Percentiles rank a stretch among this genome's conserved stretches.
phyloP scores from a whole-genome alignment of 768 basidiomycete genomes.

The Astraeus odoratus region DNA sequence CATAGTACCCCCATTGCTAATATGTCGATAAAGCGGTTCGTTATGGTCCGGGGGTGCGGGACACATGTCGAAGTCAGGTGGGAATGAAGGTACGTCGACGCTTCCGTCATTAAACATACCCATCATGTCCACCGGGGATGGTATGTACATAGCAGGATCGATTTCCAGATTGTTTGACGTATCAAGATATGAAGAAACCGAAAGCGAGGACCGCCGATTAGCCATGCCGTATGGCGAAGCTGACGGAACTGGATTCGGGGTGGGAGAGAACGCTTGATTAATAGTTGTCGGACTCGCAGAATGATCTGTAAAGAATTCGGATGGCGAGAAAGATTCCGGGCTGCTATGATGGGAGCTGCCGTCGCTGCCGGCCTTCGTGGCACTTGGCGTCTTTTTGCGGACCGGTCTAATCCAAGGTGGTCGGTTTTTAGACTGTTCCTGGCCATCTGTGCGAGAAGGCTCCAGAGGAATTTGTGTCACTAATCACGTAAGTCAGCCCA shows the following conservation, averaged over 20 bases:
- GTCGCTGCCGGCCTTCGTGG: conserved; percentile 42
- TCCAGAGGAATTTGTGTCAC: conserved; percentile 87
- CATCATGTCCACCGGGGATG: conserved; percentile 50
- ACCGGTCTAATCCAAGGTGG: conserved; percentile 89
- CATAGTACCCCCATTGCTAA: conserved; percentile 13
- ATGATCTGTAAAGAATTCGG: conserved; percentile 57
- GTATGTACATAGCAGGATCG: conserved; percentile 48
- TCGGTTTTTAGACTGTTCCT: conserved; percentile 41
- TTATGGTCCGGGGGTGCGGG: conserved; percentile 18
- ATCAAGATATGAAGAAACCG: conserved; percentile 23
- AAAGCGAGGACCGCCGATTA: conserved; percentile 19
- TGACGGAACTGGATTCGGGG: conserved; percentile 8
- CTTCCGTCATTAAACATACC: conserved; percentile 45
- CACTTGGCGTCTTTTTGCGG: conserved; percentile 60
- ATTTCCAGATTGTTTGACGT: conserved; percentile 35
- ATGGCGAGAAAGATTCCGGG: conserved; percentile 59
- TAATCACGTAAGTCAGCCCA: conserved; percentile 23
- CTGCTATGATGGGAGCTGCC: conserved; percentile 43
- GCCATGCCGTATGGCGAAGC: conserved; percentile 21
- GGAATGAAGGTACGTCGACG: conserved; percentile 31
- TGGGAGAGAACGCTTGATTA: conserved; percentile 17
- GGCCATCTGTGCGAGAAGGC: conserved; percentile 46
- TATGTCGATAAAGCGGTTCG: conserved; percentile 24
- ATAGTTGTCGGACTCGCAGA: conserved; percentile 20
- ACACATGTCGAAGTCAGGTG: conserved; percentile 25